A percentile compares a stretch with the other conserved stretches of the same genome.
Conservation (phyloP, 495 filamentous ascomycete species). For the Aspergillus bertholletiae region DNA sequence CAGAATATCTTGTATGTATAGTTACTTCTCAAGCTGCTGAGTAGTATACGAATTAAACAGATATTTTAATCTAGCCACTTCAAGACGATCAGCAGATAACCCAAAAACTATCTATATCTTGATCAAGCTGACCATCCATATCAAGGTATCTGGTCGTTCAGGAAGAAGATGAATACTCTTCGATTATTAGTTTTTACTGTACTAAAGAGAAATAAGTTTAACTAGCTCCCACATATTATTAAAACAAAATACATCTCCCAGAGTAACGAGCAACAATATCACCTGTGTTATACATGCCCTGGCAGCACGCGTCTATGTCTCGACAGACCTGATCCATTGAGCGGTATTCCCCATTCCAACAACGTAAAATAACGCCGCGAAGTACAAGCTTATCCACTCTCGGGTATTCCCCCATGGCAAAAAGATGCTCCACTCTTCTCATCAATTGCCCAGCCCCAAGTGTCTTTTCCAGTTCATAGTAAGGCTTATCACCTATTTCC, state of each 20-base stretch:
- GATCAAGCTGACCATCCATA: not conserved
- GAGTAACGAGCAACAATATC: no score
- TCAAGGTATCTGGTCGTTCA: not conserved
- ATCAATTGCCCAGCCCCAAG: not conserved
- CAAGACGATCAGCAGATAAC: not conserved
- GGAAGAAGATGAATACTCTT: not conserved
- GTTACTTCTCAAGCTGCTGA: no score
- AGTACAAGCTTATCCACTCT: conserved; percentile 7
- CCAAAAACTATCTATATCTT: not conserved
- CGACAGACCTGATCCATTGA: conserved; percentile 3
- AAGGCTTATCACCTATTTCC: conserved; percentile 7
- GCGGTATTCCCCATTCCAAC: conserved; percentile 6
- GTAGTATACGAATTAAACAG: no score
- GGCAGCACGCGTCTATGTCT: not conserved
- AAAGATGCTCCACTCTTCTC: conserved; percentile 6
- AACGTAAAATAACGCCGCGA: conserved; percentile 2
- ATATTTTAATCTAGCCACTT: not conserved
- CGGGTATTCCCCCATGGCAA: conserved; percentile 4
- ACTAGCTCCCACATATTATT: no score
- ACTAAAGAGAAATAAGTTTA: not conserved
- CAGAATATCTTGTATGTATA: no score
- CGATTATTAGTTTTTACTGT: not conserved
- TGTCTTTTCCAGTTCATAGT: conserved; percentile 1
- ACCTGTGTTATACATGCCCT: no score
- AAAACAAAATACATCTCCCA: no score